These are phyloP conservation scores for Phaeotremella skinneri DNA, from an alignment of 768 basidiomycete species.

Conservation along the genomic window DNA sequence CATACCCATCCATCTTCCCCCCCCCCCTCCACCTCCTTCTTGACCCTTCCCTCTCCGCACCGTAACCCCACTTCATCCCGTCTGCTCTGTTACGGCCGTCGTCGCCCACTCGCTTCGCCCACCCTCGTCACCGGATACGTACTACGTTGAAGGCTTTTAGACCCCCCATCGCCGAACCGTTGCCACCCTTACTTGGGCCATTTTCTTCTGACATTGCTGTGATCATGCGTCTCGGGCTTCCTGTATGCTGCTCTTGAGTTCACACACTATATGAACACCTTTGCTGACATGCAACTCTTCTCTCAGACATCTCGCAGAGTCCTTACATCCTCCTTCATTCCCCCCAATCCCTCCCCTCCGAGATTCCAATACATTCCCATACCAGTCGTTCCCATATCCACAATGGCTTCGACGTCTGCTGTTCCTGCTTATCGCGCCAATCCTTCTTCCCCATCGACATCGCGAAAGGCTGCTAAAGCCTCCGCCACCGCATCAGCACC, in stretches of 20 bases:
- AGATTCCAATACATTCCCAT: background rate
- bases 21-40: background rate
- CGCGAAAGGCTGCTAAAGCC: slow-evolving; percentile 38
- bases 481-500: slow-evolving; percentile 43
- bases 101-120: too few species aligned
- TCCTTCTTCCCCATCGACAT: slow-evolving; percentile 38
- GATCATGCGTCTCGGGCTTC: slow-evolving; percentile 2
- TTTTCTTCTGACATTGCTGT: background rate
- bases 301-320: background rate
- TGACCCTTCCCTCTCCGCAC: background rate
- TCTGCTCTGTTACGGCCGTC: background rate
- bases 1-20: background rate
- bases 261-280: background rate
- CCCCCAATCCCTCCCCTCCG: background rate
- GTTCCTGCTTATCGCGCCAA: slow-evolving; percentile 18
- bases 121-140: background rate
- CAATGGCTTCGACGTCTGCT: slow-evolving; percentile 10
- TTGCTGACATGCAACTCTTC: background rate
- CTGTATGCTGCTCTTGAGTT: background rate
- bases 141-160: background rate
- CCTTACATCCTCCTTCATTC: background rate
- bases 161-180: background rate
- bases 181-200: background rate
- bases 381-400: background rate
- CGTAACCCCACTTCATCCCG: background rate